A percentile compares a stretch with the other conserved stretches of the same genome.
These are phyloP conservation scores for Celoporthe dispersa DNA, from an alignment of 2,329 filamentous ascomycete species.

Conservation along the genomic window DNA sequence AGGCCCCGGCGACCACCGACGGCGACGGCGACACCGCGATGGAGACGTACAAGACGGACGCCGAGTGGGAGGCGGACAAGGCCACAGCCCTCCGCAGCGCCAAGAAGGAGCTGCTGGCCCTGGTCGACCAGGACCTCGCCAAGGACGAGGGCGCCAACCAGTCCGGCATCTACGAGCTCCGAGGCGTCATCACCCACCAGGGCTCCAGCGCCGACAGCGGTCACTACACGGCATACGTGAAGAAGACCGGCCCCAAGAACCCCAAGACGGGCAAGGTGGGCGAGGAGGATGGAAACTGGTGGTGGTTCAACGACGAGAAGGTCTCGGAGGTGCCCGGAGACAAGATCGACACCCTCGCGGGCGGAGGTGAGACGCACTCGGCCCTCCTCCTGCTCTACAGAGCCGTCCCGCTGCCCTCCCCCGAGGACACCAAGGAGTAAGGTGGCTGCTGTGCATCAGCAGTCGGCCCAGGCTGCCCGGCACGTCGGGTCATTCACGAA, in stretches of 20 bases:
- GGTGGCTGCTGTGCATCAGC: background rate
- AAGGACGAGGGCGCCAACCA: slow-evolving; percentile 86
- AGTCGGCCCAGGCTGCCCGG: background rate
- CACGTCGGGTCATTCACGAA: background rate
- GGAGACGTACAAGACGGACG: slow-evolving; percentile 89
- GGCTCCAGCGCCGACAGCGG: slow-evolving; percentile 96
- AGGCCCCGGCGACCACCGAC: slow-evolving; percentile 42
- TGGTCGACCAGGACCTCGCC: slow-evolving; percentile 76
- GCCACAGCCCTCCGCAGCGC: slow-evolving; percentile 73
- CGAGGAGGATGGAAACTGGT: slow-evolving; percentile 93
- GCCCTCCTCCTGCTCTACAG: slow-evolving; percentile 81
- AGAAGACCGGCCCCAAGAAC: slow-evolving; percentile 79
- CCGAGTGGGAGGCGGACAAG: slow-evolving; percentile 86
- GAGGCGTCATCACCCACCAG: slow-evolving; percentile 94
- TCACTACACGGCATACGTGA: slow-evolving; percentile 97
- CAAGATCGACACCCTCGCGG: slow-evolving; percentile 87
- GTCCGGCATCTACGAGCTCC: slow-evolving; percentile 92
- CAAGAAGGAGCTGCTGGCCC: slow-evolving; percentile 83
- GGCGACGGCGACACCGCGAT: slow-evolving; percentile 75
- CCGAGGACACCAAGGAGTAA: slow-evolving; percentile 50
- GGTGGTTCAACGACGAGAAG: slow-evolving; percentile 99
- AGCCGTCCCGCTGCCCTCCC: slow-evolving; percentile 69
- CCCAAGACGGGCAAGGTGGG: slow-evolving; percentile 75
- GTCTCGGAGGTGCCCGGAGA: slow-evolving; percentile 90
- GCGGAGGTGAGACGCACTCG: slow-evolving; percentile 86